Base-by-base conservation (phyloP, 805 yeast genomes). In the Scheffersomyces ergatensis region DNA sequence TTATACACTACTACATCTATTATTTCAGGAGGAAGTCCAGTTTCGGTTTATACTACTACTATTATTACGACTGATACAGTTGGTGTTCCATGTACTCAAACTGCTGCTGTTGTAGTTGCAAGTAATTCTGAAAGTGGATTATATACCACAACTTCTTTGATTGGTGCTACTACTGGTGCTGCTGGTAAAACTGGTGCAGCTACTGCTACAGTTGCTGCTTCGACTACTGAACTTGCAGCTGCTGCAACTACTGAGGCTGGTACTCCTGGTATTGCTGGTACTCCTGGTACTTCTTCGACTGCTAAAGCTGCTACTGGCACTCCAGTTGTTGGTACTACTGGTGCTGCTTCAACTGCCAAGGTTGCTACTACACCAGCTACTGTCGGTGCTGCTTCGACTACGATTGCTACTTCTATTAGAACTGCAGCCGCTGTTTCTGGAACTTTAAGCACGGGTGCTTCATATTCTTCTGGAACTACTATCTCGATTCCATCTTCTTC, bases 131-230 rank as follows among this genome's bases (percentile, higher is more conserved):
- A 29, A 29, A 14, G 30, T 26, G 18, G 17, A 5, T 14, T 15
- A 14, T 29, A 29, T 12, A 29, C 32, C 13, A 29, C 32, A 14
- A 29, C 32, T 14, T 29, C 32, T 5, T 6, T 29, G 5, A 14
- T 29, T 5, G 18, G 18, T 14, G 32, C 12, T 11, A 26, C 51
- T 30, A 26, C 29, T 11, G 29, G 13, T 9, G 14, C 39, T 25
- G 17, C 8, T 2, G 55, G 55, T 13, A 16, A 32, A 30, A 61
- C 61, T 15, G 55, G 6, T 26, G n/a, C 30, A 11, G 14, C n/a
- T 2, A 56, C 57, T 13, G 15, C 34, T 33, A 61, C 61, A n/a
- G 55, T 12, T 26, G n/a, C 30, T 26, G 14, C n/a, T 26, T 21
- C 24, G 9, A 9, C 9, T 21, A 7, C 24, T 21, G 24, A 9